phyloP scores from a whole-genome alignment of 2,329 filamentous ascomycete species.

The Stagonosporopsis vannaccii region DNA sequence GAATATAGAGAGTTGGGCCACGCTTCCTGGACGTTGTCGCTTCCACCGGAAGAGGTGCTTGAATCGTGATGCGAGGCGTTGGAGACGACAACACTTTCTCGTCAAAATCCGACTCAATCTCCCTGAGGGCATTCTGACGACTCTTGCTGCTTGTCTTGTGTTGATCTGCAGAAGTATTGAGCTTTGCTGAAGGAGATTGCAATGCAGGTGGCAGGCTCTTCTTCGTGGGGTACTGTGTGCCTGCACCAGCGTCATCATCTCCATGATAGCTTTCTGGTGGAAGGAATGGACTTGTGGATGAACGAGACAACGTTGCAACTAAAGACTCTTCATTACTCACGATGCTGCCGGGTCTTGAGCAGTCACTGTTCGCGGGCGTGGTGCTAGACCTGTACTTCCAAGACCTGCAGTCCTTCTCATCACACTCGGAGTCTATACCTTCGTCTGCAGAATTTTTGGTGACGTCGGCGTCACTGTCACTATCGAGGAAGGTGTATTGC shows the following conservation, averaged over 20 bases:
- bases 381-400: background rate
- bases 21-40: slow-evolving; percentile 13
- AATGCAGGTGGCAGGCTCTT: background rate
- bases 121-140: background rate
- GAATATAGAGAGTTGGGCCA: background rate
- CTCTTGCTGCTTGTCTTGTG: background rate
- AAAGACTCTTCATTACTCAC: background rate
- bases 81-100: background rate
- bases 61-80: slow-evolving; percentile 6
- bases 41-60: slow-evolving; percentile 14
- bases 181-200: background rate
- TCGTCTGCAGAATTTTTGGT: background rate
- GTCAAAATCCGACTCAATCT: background rate
- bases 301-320: background rate
- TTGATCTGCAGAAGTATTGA: background rate
- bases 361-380: background rate
- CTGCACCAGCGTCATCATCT: background rate
- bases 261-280: background rate
- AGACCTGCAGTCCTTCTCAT: background rate
- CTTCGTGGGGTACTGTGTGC: background rate
- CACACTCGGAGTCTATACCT: background rate
- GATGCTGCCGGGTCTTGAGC: background rate
- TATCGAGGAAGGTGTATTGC: background rate
- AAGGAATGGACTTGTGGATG: background rate
- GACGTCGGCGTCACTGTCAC: slow-evolving; percentile 1